Evolutionary conservation across 345 rosid genomes (phyloP), one percentile per base, ranked within the genome.

Genomic region (Geranium brycei): DNA sequence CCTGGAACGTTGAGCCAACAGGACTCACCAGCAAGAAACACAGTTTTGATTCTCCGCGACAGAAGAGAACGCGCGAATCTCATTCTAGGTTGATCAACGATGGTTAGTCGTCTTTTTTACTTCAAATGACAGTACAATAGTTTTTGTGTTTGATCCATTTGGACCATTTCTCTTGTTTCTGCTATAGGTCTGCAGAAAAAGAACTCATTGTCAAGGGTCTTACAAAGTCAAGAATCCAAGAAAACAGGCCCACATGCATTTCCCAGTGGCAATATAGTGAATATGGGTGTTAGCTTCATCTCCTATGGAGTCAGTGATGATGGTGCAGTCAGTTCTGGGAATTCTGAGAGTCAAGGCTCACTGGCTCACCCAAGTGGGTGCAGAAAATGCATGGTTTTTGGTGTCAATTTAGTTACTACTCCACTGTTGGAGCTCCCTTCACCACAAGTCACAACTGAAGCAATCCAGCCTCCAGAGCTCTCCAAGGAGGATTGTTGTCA

Each of bases 371-470:
- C 5, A 35, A 69, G 19, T 23, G 64, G 72, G 57, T 65, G 63
- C 30, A 61, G 68, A 63, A 69, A 35, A 63, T 59, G 70, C 19
- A 73, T 51, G 80, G 70, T 85, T 70, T 85, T 85, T 28, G 87
- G 91, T 14, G 79, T 83, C 74, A 64, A 73, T 70, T 66, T 86
- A 62, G 41, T 32, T 23, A 69, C 28, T 7, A 66, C 32, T 55
- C 64, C 77, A 65, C 67, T 0, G 28, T 23, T 7, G 62, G 88
- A 80, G 80, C 88, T 82, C 87, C 88, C 87, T 86, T 86, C 87
- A 83, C 80, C 64, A 63, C 85, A 83, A 83, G 64, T 64, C 53
- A 53, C 58, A 31, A 69, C 76, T 16, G 72, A 59, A 17, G 53
- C 62, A 18, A 13, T 65, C 59, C 62, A 65, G 70, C 63, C 68